These are phyloP conservation scores for Trebouxia gelatinosa DNA, from an alignment of 163 green algal species.

Conservation along the genomic window DNA sequence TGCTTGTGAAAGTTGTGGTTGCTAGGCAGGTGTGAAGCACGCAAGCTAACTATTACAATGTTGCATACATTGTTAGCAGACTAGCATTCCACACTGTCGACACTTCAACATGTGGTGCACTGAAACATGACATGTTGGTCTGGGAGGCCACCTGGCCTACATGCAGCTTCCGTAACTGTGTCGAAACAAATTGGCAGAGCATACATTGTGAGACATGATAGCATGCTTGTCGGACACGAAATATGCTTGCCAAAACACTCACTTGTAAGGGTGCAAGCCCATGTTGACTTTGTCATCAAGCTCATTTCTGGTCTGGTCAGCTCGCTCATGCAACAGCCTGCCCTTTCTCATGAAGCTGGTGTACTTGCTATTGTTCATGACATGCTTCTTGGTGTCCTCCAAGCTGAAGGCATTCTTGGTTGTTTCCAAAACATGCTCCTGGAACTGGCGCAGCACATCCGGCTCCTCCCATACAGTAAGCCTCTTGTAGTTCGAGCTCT, in stretches of 20 bases:
- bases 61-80: too few relatives aligned
- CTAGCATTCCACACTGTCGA: too few relatives aligned
- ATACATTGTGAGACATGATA: too few relatives aligned
- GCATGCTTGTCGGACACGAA: too few relatives aligned
- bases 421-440: slow-evolving; percentile 21
- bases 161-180: too few relatives aligned
- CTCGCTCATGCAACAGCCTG: slow-evolving; percentile 2
- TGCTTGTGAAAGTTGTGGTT: not conserved
- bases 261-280: slow-evolving; percentile 60
- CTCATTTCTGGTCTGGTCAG: slow-evolving; percentile 18
- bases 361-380: slow-evolving; percentile 36
- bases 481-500: slow-evolving; percentile 16
- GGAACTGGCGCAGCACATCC: slow-evolving; percentile 29
- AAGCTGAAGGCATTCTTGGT: slow-evolving; percentile 31
- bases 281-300: slow-evolving; percentile 56
- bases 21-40: not conserved
- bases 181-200: too few relatives aligned
- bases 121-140: too few relatives aligned
- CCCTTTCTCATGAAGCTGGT: slow-evolving; percentile 28
- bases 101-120: too few relatives aligned
- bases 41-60: not conserved
- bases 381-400: slow-evolving; percentile 28
- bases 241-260: not conserved
- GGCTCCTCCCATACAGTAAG: slow-evolving; percentile 27
- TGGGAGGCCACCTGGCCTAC: too few relatives aligned